Conservation (phyloP, 345 rosid genomes). For the Acer yangbiense region DNA sequence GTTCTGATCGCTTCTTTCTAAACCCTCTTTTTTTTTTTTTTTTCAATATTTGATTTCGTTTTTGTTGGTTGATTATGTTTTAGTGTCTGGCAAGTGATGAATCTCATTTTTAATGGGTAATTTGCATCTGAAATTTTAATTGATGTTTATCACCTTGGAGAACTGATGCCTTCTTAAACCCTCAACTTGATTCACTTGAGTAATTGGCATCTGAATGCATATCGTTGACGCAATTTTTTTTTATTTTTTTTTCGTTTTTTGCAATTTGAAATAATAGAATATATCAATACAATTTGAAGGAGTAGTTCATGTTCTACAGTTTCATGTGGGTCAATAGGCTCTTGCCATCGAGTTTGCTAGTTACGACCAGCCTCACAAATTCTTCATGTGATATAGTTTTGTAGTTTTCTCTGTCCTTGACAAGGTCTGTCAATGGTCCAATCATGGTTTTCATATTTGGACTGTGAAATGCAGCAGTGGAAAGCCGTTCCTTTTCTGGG, state of each 20-base stretch:
- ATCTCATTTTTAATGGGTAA: conserved; percentile 46
- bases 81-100: conserved; percentile 27
- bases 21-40: neutral
- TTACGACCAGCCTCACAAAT: conserved; percentile 8
- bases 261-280: no score
- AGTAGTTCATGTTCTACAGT: neutral
- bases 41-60: no score
- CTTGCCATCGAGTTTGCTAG: conserved; percentile 44
- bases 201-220: no score
- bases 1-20: conserved; percentile 48
- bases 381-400: conserved; percentile 22
- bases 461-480: conserved; percentile 41
- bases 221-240: no score
- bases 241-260: no score
- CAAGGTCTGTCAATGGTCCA: conserved; percentile 37
- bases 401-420: conserved; percentile 18
- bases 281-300: no score
- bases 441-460: conserved; percentile 24
- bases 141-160: conserved; percentile 67
- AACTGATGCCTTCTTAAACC: conserved; percentile 37
- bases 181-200: no score
- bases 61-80: neutral
- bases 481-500: conserved; percentile 32
- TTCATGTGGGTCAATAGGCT: conserved; percentile 26
- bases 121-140: conserved; percentile 45